Evolutionary conservation across 1,139 yeast species (phyloP), one percentile per base, ranked within the genome.

Genomic region (Sugiyamaella sp.): DNA sequence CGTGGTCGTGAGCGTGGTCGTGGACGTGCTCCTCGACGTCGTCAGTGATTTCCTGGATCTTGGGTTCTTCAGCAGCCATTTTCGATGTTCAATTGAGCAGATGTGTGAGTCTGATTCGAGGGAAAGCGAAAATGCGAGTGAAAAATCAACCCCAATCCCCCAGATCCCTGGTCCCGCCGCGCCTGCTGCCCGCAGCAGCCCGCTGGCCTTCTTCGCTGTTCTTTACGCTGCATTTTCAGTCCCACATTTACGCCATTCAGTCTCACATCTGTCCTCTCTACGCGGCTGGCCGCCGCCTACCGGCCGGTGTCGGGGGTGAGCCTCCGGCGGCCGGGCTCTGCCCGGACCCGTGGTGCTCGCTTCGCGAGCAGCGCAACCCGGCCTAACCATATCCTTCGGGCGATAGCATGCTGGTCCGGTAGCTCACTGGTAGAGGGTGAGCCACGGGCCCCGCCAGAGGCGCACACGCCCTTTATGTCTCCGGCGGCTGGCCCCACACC

Each of bases 1-100:
- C 55, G 53, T 60, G 64, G 42, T 60, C 62, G 52, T 46, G 61
- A 16, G 49, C 59, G 44, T 59, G 61, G 20, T 56, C 58, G 20
- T 57, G 64, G 45, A 48, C 59, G 48, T 57, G 64, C 43, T 42
- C 65, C 44, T 57, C 62, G 16, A 56, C 54, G 46, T 62, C 64
- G 45, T 67, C 69, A 56, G 63, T 57, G 57, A 67, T 61, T 59
- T 67, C 70, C 53, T 65, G 67, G 54, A 68, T 64, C 56, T 60
- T 64, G 55, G 70, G 62, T 55, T 55, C 62, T 51, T 65, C 63
- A 46, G 59, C 61, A 42, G 63, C 45, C 64, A 61, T 61, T 57
- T 50, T 57, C 40, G 10, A 43, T 29, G 17, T 10, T 8, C 42
- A 46, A 45, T 46, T 46, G 49, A 46, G 4, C 32, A 10, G 12